Base-by-base conservation (phyloP, 305 asterid species). In the Euphrasia arctica region DNA sequence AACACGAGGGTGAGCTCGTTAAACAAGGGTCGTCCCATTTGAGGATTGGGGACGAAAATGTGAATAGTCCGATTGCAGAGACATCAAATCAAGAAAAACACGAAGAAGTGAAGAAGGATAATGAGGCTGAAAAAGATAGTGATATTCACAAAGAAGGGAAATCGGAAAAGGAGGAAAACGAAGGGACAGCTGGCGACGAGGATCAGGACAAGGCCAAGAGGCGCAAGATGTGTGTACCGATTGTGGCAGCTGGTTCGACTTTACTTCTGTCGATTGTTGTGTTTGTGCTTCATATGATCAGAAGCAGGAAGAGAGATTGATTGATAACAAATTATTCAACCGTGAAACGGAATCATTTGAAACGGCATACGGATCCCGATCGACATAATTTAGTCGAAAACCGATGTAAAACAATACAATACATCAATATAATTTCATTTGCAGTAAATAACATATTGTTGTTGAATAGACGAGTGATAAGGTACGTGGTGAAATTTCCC, bases 181-280 rank as follows among this genome's bases (percentile, higher is more conserved):
- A 41, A 60, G 67, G 3, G 45, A 57, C n/a, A 5, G n/a, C 8
- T 50, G 32, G 51, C 28, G 67, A 73, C 28, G 71, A 42, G 64
- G 65, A 4, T 48, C 63, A 41, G 2, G 14, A 43, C 3, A 36
- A 31, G 49, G 70, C 25, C 43, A 75, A 60, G 59, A 62, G 67
- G 66, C 73, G 68, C 69, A 82, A 75, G 57, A 42, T 85, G 58
- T 90, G 86, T 67, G 64, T 73, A 13, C 94, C 95, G 0, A 34
- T 82, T 28, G 78, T 90, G 11, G 43, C 36, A 36, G 95, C 90
- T 29, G 93, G 97, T 68, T 90, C 97, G 3, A 79, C 95, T 4
- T 28, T 87, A 64, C 75, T 90, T 13, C 32, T 85, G 29, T 83
- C 95, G 10, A 66, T 90, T 6, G 88, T 87, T 25, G 92, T 74